These are phyloP conservation scores for Cladochytrium replicatum DNA, from an alignment of 192 early-diverging fungal genomes.

Conservation along the genomic window DNA sequence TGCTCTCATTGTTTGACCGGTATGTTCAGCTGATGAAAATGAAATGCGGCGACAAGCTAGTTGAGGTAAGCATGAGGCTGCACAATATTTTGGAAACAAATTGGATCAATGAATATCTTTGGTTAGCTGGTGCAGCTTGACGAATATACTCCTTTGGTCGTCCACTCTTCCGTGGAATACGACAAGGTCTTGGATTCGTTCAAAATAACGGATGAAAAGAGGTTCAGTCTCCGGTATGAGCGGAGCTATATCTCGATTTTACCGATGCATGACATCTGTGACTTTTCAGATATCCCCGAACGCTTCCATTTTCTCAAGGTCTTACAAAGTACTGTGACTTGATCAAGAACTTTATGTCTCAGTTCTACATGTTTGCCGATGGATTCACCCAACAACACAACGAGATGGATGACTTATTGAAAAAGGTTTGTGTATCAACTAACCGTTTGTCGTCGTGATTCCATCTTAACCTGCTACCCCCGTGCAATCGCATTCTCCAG, in stretches of 20 bases:
- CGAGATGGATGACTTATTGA: slow-evolving; percentile 81
- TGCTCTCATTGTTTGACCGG: slow-evolving; percentile 66
- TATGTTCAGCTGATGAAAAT: slow-evolving; percentile 68
- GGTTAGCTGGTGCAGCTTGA: slow-evolving; percentile 23
- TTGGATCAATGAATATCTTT: not conserved
- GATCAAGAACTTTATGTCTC: slow-evolving; percentile 59
- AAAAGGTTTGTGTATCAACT: no score
- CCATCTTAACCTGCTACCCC: no score
- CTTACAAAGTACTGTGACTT: slow-evolving; percentile 60
- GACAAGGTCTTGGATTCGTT: slow-evolving; percentile 51
- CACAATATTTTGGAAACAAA: slow-evolving; percentile 2
- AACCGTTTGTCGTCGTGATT: no score
- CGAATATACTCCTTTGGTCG: slow-evolving; percentile 68
- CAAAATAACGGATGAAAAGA: slow-evolving; percentile 43
- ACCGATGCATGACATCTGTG: slow-evolving; percentile 1
- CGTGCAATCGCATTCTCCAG: slow-evolving; percentile 12
- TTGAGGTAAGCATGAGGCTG: slow-evolving; percentile 40
- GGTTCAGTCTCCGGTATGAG: slow-evolving; percentile 18
- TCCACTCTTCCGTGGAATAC: slow-evolving; percentile 54
- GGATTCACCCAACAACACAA: slow-evolving; percentile 71
- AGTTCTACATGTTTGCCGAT: slow-evolving; percentile 78
- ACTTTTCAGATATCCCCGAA: slow-evolving; percentile 53
- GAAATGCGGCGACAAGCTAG: slow-evolving; percentile 53
- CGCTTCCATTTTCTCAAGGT: slow-evolving; percentile 72
- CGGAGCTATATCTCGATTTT: not conserved